Percentiles rank a stretch among this genome's conserved stretches.
Evolutionary conservation across 1,284 basidiomycete species (phyloP).

Genomic region (Sporisorium iseilematis-ciliati): DNA sequence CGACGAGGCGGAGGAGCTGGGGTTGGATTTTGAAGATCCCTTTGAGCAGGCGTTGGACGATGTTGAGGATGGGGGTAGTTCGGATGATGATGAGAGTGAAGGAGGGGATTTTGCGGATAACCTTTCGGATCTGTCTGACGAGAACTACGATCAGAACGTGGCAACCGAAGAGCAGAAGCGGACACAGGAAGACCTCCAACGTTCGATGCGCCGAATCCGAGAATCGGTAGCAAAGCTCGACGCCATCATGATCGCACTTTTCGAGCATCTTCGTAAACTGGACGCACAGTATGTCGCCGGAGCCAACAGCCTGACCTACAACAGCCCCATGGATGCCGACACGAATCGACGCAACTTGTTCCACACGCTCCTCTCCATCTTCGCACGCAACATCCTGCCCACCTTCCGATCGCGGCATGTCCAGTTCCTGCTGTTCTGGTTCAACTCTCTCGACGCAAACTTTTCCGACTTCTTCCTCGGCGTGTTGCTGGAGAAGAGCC

Average conservation of each 20-base stretch:
- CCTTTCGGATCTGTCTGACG: slow-evolving; percentile 74
- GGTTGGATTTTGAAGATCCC: slow-evolving; percentile 77
- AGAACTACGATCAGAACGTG: slow-evolving; percentile 72
- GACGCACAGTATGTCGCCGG: slow-evolving; percentile 48
- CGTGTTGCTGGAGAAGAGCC: slow-evolving; percentile 86
- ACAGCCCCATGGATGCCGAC: slow-evolving; percentile 43
- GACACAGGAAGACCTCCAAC: slow-evolving; percentile 46
- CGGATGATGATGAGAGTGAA: slow-evolving; percentile 70
- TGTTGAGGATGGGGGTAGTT: slow-evolving; percentile 73
- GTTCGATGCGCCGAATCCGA: slow-evolving; percentile 73
- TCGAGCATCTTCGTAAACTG: slow-evolving; percentile 80
- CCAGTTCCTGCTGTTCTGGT: slow-evolving; percentile 97
- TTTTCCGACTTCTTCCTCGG: slow-evolving; percentile 95
- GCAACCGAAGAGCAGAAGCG: slow-evolving; percentile 38
- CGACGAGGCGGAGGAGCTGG: slow-evolving; percentile 62
- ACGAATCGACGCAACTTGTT: slow-evolving; percentile 73
- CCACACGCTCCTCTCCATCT: slow-evolving; percentile 88
- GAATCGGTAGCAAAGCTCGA: slow-evolving; percentile 92
- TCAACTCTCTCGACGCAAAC: slow-evolving; percentile 85
- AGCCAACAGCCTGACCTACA: slow-evolving; percentile 32
- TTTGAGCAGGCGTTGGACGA: slow-evolving; percentile 80
- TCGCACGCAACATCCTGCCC: slow-evolving; percentile 89
- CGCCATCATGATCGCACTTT: slow-evolving; percentile 83
- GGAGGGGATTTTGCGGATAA: slow-evolving; percentile 53
- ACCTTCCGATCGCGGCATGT: slow-evolving; percentile 98